A percentile compares a stretch with the other conserved stretches of the same genome.
Evolutionary conservation across 1,284 basidiomycete genomes (phyloP).

Genomic region (Leccinum huronense): DNA sequence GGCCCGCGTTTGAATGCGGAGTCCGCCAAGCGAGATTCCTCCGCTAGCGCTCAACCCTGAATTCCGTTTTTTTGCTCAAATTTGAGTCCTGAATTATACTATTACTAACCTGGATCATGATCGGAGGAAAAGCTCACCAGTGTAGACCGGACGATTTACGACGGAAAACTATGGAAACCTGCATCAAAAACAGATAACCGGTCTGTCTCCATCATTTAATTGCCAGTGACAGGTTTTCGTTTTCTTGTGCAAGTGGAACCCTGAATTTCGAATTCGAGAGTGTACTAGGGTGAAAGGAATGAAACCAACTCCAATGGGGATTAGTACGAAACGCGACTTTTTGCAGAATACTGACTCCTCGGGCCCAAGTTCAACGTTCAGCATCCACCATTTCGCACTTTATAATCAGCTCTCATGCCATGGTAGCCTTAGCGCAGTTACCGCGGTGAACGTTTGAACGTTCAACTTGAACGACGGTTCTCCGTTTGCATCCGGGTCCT

Average conservation of each 20-base stretch:
- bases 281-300: neutral
- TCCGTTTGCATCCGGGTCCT: neutral
- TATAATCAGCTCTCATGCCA: neutral
- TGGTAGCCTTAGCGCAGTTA: neutral
- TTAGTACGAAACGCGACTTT: neutral
- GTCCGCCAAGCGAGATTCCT: neutral
- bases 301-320: neutral
- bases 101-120: neutral
- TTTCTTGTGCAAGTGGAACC: neutral
- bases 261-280: neutral
- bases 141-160: neutral
- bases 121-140: neutral
- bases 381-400: neutral
- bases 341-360: neutral
- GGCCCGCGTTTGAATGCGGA: neutral
- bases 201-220: neutral
- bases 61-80: neutral
- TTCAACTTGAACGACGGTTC: neutral
- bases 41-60: neutral
- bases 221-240: neutral
- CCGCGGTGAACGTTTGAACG: neutral
- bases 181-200: neutral
- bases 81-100: neutral
- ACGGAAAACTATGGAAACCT: neutral
- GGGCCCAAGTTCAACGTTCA: neutral